Evolutionary conservation across 805 yeast species (phyloP).

Genomic region (Candida parachauliodes): DNA sequence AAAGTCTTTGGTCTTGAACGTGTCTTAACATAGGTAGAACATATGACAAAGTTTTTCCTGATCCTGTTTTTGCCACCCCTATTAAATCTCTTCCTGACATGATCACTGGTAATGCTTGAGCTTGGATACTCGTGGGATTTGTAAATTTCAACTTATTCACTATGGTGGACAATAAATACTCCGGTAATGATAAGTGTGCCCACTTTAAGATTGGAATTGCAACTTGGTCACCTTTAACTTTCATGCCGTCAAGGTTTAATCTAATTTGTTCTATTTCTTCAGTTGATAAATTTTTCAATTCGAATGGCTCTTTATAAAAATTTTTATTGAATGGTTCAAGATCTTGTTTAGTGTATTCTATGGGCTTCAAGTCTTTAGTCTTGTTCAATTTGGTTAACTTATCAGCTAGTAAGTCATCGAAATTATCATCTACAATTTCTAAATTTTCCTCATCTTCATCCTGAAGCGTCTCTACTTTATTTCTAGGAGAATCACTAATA

Average conservation of each 20-base stretch:
- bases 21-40: constrained; percentile 82
- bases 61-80: constrained; percentile 95
- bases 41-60: constrained; percentile 92
- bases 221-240: constrained; percentile 54
- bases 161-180: constrained; percentile 51
- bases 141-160: constrained; percentile 47
- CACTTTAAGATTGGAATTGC: constrained; percentile 71
- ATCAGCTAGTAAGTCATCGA: constrained; percentile 29
- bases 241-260: constrained; percentile 56
- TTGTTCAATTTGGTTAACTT: constrained; percentile 41
- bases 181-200: constrained; percentile 78
- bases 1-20: constrained; percentile 64
- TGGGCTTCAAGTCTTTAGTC: constrained; percentile 47
- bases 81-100: constrained; percentile 89
- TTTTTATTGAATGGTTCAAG: constrained; percentile 55
- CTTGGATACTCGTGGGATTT: constrained; percentile 82
- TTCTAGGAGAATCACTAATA: constrained; percentile 9
- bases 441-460: constrained; percentile 18
- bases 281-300: constrained; percentile 42
- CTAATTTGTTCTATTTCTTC: constrained; percentile 58
- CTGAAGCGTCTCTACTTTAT: constrained; percentile 15
- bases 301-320: constrained; percentile 62
- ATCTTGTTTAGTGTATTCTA: constrained; percentile 42
- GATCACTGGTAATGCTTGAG: constrained; percentile 85
- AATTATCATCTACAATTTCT: constrained; percentile 29